These are phyloP conservation scores for Phalaenopsis hybrid DNA, from an alignment of 116 monocot species.

Conservation along the genomic window DNA sequence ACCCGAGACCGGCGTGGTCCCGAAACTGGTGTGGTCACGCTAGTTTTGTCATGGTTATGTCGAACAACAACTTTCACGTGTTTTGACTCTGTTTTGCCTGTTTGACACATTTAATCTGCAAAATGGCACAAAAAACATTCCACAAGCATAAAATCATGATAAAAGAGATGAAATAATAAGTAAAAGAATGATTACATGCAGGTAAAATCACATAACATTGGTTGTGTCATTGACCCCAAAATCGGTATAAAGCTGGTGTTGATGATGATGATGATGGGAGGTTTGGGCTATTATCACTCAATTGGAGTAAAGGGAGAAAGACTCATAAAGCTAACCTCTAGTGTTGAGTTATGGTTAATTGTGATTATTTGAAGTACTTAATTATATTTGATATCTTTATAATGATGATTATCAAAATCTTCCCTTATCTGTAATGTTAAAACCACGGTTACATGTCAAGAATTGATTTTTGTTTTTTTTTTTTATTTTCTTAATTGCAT, in stretches of 20 bases:
- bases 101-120: too few relatives aligned
- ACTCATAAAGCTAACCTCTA: background rate
- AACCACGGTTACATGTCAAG: background rate
- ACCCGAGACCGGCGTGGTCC: too few relatives aligned
- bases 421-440: background rate
- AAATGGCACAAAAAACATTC: too few relatives aligned
- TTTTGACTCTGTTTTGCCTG: too few relatives aligned
- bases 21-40: too few relatives aligned
- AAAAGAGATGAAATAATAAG: too few relatives aligned
- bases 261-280: background rate
- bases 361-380: background rate
- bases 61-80: too few relatives aligned
- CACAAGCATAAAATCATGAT: too few relatives aligned
- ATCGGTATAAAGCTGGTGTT: background rate
- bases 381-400: background rate
- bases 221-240: too few relatives aligned
- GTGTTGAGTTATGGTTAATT: background rate
- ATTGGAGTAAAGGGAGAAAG: background rate
- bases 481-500: background rate
- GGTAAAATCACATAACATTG: too few relatives aligned
- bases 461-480: background rate
- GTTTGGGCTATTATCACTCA: background rate
- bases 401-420: background rate
- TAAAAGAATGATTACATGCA: too few relatives aligned
- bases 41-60: too few relatives aligned